Conservation (phyloP, 257 asterid genomes). For the Solanum ossicruentum region DNA sequence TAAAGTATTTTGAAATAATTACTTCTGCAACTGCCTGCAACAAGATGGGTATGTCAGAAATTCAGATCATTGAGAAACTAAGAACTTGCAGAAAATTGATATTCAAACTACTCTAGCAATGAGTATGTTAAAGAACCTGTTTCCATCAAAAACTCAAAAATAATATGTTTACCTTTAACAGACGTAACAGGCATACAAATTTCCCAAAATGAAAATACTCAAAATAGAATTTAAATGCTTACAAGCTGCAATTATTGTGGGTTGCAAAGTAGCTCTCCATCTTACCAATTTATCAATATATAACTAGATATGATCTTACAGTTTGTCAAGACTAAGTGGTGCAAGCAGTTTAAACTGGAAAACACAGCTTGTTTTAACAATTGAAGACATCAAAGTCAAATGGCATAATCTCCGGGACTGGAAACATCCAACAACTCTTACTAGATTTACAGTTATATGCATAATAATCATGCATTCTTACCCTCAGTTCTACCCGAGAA, state of each 20-base stretch:
- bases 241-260: neutral
- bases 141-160: neutral
- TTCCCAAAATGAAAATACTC: neutral
- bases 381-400: neutral
- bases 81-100: neutral
- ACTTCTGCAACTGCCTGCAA: conserved; percentile 73
- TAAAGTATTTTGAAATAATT: conserved; percentile 49
- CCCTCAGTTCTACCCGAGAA: conserved; percentile 78
- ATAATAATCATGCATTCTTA: conserved; percentile 15
- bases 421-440: neutral
- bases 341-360: neutral
- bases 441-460: neutral
- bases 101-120: neutral
- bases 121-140: neutral
- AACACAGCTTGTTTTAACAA: neutral
- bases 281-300: neutral
- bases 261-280: neutral
- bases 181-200: neutral
- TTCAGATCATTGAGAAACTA: neutral
- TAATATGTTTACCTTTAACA: neutral
- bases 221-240: neutral
- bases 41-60: neutral
- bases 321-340: neutral
- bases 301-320: neutral
- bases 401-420: neutral